A percentile compares a stretch with the other conserved stretches of the same genome.
Conservation (phyloP, 441 rosid genomes). For the Eutrema salsugineum region DNA sequence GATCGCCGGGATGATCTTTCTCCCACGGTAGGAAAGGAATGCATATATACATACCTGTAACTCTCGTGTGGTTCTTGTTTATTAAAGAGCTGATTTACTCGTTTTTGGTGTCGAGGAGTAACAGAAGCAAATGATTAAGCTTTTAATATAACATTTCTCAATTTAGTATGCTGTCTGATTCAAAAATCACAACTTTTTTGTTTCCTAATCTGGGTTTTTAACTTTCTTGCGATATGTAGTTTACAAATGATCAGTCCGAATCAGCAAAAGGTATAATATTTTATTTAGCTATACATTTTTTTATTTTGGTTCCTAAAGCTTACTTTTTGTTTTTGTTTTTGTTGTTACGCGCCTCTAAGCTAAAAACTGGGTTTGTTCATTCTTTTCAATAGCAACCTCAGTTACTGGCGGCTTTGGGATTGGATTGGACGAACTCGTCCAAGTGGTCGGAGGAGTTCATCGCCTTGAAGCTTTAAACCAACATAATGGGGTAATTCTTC, state of each 20-base stretch:
- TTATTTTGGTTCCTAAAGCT: background rate
- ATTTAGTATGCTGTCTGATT: background rate
- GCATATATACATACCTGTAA: too few relatives aligned
- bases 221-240: background rate
- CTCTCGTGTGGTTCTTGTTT: too few relatives aligned
- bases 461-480: conserved; percentile 44
- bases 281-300: background rate
- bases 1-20: background rate
- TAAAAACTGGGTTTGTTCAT: too few relatives aligned
- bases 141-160: background rate
- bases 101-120: background rate
- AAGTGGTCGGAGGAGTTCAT: conserved; percentile 57
- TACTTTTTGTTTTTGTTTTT: too few relatives aligned
- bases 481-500: conserved; percentile 58
- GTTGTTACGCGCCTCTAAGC: too few relatives aligned
- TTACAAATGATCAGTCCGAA: background rate
- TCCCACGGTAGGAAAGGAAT: too few relatives aligned
- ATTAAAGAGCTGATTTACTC: too few relatives aligned
- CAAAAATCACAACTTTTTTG: too few relatives aligned
- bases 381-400: conserved; percentile 10
- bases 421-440: conserved; percentile 53
- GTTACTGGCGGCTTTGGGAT: conserved; percentile 48
- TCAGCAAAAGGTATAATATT: background rate
- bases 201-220: background rate
- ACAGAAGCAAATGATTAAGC: background rate